phyloP scores from a whole-genome alignment of 2,329 filamentous ascomycete genomes.

The Calcarisporium arbuscula region DNA sequence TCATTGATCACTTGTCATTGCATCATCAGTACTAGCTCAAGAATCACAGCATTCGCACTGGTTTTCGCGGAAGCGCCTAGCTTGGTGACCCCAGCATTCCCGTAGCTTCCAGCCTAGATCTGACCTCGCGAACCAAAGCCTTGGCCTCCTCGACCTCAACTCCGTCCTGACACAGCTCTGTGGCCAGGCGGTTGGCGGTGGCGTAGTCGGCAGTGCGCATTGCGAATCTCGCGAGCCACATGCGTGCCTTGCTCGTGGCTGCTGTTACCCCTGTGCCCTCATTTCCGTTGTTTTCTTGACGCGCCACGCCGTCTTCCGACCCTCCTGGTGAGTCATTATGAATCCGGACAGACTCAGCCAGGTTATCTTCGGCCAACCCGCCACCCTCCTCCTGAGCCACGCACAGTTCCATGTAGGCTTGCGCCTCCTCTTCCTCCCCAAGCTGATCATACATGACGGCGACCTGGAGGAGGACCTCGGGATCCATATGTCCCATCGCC shows the following conservation, averaged over 20 bases:
- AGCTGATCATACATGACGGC: slow-evolving; percentile 82
- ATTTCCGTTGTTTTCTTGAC: slow-evolving; percentile 20
- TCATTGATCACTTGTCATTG: too few relatives aligned
- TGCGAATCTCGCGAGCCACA: slow-evolving; percentile 86
- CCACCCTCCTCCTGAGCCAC: slow-evolving; percentile 84
- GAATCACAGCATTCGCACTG: too few relatives aligned
- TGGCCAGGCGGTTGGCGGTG: slow-evolving; percentile 73
- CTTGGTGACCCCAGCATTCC: slow-evolving; percentile 21
- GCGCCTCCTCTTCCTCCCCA: slow-evolving; percentile 70
- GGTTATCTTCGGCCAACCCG: slow-evolving; percentile 31
- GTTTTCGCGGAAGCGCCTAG: slow-evolving; percentile 8
- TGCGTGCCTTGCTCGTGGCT: slow-evolving; percentile 83
- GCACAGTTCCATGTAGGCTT: slow-evolving; percentile 92
- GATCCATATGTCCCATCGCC: slow-evolving; percentile 63
- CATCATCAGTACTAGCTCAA: too few relatives aligned
- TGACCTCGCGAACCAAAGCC: slow-evolving; percentile 79
- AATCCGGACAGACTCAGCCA: slow-evolving; percentile 46
- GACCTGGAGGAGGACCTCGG: slow-evolving; percentile 85
- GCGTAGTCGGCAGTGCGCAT: slow-evolving; percentile 69
- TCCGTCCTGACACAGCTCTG: slow-evolving; percentile 90
- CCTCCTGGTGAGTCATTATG: slow-evolving; percentile 46
- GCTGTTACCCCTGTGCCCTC: slow-evolving; percentile 76
- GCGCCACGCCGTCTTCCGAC: slow-evolving; percentile 31
- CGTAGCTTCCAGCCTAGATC: slow-evolving; percentile 62
- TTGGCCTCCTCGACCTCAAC: slow-evolving; percentile 97